Percentiles rank a stretch among this genome's conserved stretches.
Evolutionary conservation across 2,329 filamentous ascomycete genomes (phyloP).

Genomic region (Eutypa lata): DNA sequence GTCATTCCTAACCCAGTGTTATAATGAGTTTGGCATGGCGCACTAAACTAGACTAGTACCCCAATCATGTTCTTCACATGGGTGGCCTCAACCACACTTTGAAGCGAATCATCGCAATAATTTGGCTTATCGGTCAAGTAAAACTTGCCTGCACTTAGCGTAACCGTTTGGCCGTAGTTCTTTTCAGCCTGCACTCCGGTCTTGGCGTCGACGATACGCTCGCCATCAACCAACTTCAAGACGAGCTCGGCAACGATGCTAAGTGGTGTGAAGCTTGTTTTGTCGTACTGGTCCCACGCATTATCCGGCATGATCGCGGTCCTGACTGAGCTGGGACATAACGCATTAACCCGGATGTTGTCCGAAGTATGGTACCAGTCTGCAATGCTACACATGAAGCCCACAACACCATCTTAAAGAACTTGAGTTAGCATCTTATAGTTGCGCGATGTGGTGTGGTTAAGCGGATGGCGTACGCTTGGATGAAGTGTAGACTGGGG

Average conservation of each 20-base stretch:
- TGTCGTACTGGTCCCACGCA: neutral
- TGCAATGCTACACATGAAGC: constrained; percentile 1
- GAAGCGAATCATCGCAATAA: neutral
- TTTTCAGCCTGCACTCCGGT: neutral
- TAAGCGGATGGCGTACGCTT: neutral
- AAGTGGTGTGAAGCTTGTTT: no score
- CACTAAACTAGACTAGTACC: no score
- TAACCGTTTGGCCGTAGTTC: constrained; percentile 1
- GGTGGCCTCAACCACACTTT: neutral
- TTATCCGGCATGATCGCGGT: neutral
- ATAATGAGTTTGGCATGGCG: no score
- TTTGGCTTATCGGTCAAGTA: neutral
- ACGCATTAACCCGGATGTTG: constrained; percentile 1
- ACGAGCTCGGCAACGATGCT: no score
- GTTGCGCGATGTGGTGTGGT: no score
- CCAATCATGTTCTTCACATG: no score
- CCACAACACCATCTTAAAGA: neutral
- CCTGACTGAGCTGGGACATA: constrained; percentile 1
- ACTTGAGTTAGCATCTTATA: neutral
- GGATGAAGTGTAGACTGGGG: neutral
- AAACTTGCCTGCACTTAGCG: neutral
- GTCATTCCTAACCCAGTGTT: no score
- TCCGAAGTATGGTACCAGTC: constrained; percentile 2
- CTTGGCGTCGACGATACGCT: neutral
- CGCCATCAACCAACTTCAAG: neutral